A percentile compares a stretch with the other conserved stretches of the same genome.
phyloP scores from a whole-genome alignment of 2,329 filamentous ascomycete species.

The Apiospora hydei region DNA sequence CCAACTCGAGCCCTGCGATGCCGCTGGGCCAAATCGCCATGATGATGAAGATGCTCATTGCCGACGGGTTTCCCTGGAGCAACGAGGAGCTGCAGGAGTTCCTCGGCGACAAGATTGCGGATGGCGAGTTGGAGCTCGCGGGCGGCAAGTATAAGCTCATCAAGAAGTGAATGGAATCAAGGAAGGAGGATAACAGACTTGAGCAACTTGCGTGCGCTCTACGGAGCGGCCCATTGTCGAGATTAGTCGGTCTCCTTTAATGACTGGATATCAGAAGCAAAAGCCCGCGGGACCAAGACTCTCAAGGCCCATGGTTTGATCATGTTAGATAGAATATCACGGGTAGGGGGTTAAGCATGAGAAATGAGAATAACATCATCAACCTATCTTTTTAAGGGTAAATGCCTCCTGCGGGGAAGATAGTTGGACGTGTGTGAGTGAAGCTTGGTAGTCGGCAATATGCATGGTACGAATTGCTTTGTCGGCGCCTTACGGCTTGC shows the following conservation, averaged over 20 bases:
- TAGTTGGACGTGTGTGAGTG: not conserved
- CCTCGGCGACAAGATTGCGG: conserved; percentile 77
- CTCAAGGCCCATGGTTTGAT: not conserved
- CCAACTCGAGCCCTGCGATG: conserved; percentile 84
- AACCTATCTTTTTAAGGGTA: not conserved
- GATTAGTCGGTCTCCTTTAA: not conserved
- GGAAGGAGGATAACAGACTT: not conserved
- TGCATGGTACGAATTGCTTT: no score
- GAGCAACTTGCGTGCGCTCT: not conserved
- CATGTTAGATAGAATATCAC: not conserved
- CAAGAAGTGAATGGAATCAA: conserved; percentile 54
- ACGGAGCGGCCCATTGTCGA: not conserved
- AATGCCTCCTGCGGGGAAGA: not conserved
- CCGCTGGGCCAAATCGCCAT: conserved; percentile 81
- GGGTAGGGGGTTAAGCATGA: not conserved
- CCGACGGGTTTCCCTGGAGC: conserved; percentile 87
- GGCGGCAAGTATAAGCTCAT: conserved; percentile 74
- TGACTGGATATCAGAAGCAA: not conserved
- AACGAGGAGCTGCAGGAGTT: conserved; percentile 88
- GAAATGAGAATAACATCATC: not conserved
- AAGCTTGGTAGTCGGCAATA: no score
- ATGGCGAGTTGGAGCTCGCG: conserved; percentile 71
- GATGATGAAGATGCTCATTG: conserved; percentile 94
- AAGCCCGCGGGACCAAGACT: not conserved
- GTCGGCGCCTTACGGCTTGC: no score